Evolutionary conservation across 106 monocot species (phyloP).

Genomic region (Platanthera guangdongensis): DNA sequence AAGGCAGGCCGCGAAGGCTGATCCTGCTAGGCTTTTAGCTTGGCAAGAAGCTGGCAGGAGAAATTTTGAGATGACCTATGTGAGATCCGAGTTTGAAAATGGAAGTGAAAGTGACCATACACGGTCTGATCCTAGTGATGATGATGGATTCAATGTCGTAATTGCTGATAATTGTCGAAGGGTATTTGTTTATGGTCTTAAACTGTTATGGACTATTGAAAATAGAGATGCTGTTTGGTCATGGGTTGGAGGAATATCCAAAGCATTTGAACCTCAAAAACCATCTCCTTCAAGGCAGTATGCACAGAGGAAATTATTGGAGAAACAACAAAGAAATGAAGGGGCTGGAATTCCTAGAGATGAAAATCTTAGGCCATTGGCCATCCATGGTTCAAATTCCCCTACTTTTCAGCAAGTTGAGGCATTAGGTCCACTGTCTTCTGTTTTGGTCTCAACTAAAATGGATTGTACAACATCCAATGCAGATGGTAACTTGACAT

Average conservation of each 20-base stretch:
- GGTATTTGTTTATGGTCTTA: conserved; percentile 90
- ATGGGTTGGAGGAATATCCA: conserved; percentile 79
- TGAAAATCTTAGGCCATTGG: conserved; percentile 19
- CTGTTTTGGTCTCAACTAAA: conserved; percentile 31
- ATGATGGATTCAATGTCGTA: conserved; percentile 95
- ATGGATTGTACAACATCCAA: conserved; percentile 25
- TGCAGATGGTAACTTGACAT: conserved; percentile 27
- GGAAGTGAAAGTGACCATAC: conserved; percentile 74
- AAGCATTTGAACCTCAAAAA: conserved; percentile 91
- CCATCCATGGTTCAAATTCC: conserved; percentile 19
- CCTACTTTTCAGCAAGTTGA: conserved; percentile 31
- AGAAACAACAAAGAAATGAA: conserved; percentile 34
- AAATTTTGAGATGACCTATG: conserved; percentile 54
- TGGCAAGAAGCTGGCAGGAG: conserved; percentile 83
- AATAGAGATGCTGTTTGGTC: conserved; percentile 93
- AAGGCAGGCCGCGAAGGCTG: conserved; percentile 90
- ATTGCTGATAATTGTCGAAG: conserved; percentile 92
- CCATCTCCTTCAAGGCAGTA: conserved; percentile 93
- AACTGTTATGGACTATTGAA: conserved; percentile 90
- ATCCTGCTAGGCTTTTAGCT: conserved; percentile 59
- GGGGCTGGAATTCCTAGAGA: conserved; percentile 28
- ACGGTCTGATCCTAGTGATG: conserved; percentile 89
- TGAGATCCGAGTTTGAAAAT: conserved; percentile 67
- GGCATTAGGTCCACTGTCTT: conserved; percentile 14
- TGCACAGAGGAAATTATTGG: conserved; percentile 68